phyloP scores from a whole-genome alignment of 768 basidiomycete genomes.

The Ramaria sp. region DNA sequence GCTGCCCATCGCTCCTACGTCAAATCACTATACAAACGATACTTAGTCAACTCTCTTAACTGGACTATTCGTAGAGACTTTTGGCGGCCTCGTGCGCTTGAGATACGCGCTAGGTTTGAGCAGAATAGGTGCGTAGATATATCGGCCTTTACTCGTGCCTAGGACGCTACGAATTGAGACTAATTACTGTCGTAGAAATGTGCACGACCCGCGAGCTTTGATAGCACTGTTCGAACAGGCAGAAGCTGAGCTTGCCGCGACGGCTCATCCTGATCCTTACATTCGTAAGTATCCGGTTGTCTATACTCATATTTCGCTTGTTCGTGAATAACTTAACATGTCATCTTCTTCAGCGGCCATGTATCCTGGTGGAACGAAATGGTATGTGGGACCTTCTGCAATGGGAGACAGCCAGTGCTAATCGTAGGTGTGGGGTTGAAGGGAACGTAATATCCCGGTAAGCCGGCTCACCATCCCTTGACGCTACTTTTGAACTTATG shows the following conservation, averaged over 20 bases:
- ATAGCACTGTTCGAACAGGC: slow-evolving; percentile 69
- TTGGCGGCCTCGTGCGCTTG: slow-evolving; percentile 76
- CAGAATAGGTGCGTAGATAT: slow-evolving; percentile 60
- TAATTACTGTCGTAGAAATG: slow-evolving; percentile 38
- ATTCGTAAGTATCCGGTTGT: slow-evolving; percentile 46
- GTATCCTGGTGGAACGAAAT: slow-evolving; percentile 91
- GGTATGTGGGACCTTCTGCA: slow-evolving; percentile 32
- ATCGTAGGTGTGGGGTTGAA: slow-evolving; percentile 15
- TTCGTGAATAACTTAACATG: slow-evolving; percentile 2
- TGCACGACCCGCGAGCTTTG: slow-evolving; percentile 75
- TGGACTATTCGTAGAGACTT: slow-evolving; percentile 82
- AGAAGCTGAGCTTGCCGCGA: slow-evolving; percentile 57
- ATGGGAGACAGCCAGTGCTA: background rate
- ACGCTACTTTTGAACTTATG: background rate
- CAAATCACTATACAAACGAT: slow-evolving; percentile 84
- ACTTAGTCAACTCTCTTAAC: slow-evolving; percentile 77
- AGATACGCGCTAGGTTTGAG: slow-evolving; percentile 90
- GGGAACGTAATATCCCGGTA: slow-evolving; percentile 81
- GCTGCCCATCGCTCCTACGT: slow-evolving; percentile 73
- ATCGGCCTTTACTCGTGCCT: slow-evolving; percentile 5
- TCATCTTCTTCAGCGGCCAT: slow-evolving; percentile 43
- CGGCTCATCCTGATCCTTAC: slow-evolving; percentile 85
- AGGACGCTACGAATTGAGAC: background rate
- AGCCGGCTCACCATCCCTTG: slow-evolving; percentile 18
- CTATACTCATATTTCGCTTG: slow-evolving; percentile 15